These are phyloP conservation scores for Syzygium aromaticum DNA, from an alignment of 345 rosid species.

Conservation along the genomic window DNA sequence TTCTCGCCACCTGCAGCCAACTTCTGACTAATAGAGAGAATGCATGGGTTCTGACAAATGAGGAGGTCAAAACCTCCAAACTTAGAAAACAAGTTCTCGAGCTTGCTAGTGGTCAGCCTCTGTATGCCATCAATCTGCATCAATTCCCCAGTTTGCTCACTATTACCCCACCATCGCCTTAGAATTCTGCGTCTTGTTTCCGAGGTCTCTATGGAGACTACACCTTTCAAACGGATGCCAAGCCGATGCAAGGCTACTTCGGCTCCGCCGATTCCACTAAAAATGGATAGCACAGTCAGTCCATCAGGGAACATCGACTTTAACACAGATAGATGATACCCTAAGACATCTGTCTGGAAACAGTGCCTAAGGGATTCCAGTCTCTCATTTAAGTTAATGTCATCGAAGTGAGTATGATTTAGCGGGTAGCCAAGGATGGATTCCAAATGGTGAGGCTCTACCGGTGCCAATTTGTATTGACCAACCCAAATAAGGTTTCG, in stretches of 20 bases:
- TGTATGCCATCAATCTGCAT: slow-evolving; percentile 58
- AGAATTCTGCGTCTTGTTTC: slow-evolving; percentile 51
- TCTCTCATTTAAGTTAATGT: slow-evolving; percentile 33
- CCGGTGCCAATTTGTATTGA: slow-evolving; percentile 34
- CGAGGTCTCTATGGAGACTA: slow-evolving; percentile 57
- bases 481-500: slow-evolving; percentile 79
- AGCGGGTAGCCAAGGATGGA: slow-evolving; percentile 68
- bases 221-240: slow-evolving; percentile 58
- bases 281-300: slow-evolving; percentile 61
- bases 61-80: slow-evolving; percentile 65
- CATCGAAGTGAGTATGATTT: slow-evolving; percentile 46
- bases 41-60: slow-evolving; percentile 63
- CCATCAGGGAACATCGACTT: slow-evolving; percentile 63
- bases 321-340: slow-evolving; percentile 76
- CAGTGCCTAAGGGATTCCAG: slow-evolving; percentile 42
- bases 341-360: slow-evolving; percentile 81
- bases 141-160: slow-evolving; percentile 70
- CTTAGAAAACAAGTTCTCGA: slow-evolving; percentile 33
- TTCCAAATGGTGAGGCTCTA: slow-evolving; percentile 62
- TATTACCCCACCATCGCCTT: slow-evolving; percentile 64
- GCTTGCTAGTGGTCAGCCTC: slow-evolving; percentile 46
- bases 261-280: slow-evolving; percentile 77
- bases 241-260: slow-evolving; percentile 60
- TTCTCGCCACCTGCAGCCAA: background rate
- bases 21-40: slow-evolving; percentile 12